A percentile compares a stretch with the other conserved stretches of the same genome.
Evolutionary conservation across 352 stramenopile genomes (phyloP).

Genomic region (Phytopythium helicoides): DNA sequence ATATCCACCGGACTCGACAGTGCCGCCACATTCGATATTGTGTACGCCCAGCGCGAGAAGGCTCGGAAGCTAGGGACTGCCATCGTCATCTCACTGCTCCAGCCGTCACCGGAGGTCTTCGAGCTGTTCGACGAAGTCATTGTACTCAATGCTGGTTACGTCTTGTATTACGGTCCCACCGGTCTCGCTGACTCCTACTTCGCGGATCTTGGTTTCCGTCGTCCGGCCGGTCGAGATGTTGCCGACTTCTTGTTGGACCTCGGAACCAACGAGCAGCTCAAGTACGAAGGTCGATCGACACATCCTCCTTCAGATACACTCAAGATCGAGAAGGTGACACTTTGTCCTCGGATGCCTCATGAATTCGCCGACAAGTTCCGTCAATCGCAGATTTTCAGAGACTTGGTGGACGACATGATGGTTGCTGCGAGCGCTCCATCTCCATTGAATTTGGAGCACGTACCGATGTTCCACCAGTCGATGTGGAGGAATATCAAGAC

Average conservation of each 20-base stretch:
- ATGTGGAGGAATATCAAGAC: constrained; percentile 11
- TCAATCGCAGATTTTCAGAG: constrained; percentile 19
- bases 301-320: too few species aligned
- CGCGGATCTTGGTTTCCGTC: constrained; percentile 44
- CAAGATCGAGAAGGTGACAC: background rate
- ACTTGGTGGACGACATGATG: constrained; percentile 79
- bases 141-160: constrained; percentile 49
- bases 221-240: constrained; percentile 25
- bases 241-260: constrained; percentile 40
- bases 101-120: constrained; percentile 84
- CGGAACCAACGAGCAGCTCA: constrained; percentile 16
- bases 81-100: constrained; percentile 54
- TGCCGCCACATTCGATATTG: constrained; percentile 62
- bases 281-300: constrained; percentile 8
- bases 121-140: constrained; percentile 82
- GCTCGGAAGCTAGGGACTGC: constrained; percentile 27
- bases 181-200: constrained; percentile 55
- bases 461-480: constrained; percentile 9
- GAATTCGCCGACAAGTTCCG: constrained; percentile 11
- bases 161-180: constrained; percentile 32
- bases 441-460: constrained; percentile 11
- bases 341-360: constrained; percentile 5
- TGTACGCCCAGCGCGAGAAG: constrained; percentile 53
- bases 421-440: constrained; percentile 58
- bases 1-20: constrained; percentile 92